Base-by-base conservation (phyloP, 257 asterid species). In the Petunia secreta region DNA sequence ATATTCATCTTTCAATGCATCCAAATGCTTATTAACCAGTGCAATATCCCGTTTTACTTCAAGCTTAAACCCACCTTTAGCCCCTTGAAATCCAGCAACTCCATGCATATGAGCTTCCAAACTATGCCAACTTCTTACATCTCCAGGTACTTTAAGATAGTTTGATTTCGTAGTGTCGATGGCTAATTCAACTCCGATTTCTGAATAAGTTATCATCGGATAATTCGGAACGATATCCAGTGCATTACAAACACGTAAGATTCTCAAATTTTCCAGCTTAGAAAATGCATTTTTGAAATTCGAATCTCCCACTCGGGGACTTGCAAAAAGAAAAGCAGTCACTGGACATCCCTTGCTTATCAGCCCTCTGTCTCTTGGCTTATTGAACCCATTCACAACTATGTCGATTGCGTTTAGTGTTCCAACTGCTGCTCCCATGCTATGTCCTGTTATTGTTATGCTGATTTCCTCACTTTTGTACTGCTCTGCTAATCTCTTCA, bases 31-130 rank as follows among this genome's bases (percentile, higher is more conserved):
- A 71, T 87, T 87, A 9, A 87, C 85, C 10, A 87, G 84, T 8
- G 83, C 68, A 76, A 90, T 44, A 39, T 83, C 88, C 71, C 94
- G 82, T 5, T 75, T 41, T 43, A 76, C 79, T 54, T 54, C 82
- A 10, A 84, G 40, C 25, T 81, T 73, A 52, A 79, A 82, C 55
- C 80, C 81, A 10, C 80, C 85, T 75, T 64, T 55, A 10, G 78
- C 37, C 68, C 91, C 91, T 40, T 73, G 83, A 11, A 63, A 76
- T n/a, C 85, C 86, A 0, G 91, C 84, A 46, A 91, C 9, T 43
- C 84, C 0, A 80, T 89, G 94, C 83, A 91, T 46, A 77, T 90
- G 86, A 76, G 79, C 87, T 84, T 90, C 97, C 86, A 90, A 41
- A n/a, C 54, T 78, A 74, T 91, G 94, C 89, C 90, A 85, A 9